Percentiles rank a stretch among this genome's conserved stretches.
These are phyloP conservation scores for Hypoxylon sp. DNA, from an alignment of 2,329 filamentous ascomycete genomes.

Conservation along the genomic window DNA sequence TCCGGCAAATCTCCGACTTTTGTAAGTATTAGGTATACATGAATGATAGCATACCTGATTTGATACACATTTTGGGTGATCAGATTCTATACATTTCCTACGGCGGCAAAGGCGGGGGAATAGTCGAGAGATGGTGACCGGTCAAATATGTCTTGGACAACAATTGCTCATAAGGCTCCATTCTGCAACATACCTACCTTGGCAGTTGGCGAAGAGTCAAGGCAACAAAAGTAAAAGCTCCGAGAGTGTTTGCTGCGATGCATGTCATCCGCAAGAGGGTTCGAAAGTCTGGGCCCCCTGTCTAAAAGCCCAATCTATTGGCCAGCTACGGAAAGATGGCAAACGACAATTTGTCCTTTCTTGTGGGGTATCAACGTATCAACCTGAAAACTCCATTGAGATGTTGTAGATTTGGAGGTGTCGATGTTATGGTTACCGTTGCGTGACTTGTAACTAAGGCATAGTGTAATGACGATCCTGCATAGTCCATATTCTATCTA, in stretches of 20 bases:
- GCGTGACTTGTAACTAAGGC: constrained; percentile 6
- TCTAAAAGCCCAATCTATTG: constrained; percentile 24
- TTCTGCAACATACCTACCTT: constrained; percentile 22
- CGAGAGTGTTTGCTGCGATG: constrained; percentile 33
- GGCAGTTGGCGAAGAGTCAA: constrained; percentile 21
- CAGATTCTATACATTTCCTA: constrained; percentile 42
- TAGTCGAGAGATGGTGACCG: constrained; percentile 23
- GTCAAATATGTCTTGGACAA: constrained; percentile 23
- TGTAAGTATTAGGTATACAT: constrained; percentile 14
- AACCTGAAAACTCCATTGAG: constrained; percentile 12
- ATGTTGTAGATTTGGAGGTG: constrained; percentile 6
- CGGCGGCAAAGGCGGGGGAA: constrained; percentile 37
- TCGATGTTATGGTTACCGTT: constrained; percentile 7
- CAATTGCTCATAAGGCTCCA: constrained; percentile 19
- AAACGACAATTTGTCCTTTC: constrained; percentile 20
- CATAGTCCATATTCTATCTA: constrained; percentile 9
- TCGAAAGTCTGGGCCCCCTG: constrained; percentile 13
- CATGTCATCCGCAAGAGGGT: constrained; percentile 21
- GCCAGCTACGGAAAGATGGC: constrained; percentile 11
- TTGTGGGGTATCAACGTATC: constrained; percentile 38
- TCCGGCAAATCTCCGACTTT: constrained; percentile 10
- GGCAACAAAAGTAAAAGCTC: constrained; percentile 26
- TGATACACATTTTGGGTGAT: constrained; percentile 37
- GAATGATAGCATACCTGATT: constrained; percentile 17
- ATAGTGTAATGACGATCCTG: constrained; percentile 7